Conservation (phyloP, 805 yeast genomes). For the Candida coquimbonensis region DNA sequence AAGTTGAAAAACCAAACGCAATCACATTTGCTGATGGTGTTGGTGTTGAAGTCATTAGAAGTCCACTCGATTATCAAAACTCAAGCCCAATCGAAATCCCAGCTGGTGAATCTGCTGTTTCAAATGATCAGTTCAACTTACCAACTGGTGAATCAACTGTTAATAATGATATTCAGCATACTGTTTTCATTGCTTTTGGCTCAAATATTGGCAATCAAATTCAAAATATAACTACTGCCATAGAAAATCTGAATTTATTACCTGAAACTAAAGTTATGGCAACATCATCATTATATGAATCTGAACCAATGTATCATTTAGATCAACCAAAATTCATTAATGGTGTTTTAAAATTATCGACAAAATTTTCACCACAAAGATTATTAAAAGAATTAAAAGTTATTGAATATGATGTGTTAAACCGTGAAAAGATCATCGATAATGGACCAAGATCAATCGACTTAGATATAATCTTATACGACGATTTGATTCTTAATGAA, state of each 20-base stretch:
- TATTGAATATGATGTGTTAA: slow-evolving; percentile 68
- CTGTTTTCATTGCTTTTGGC: slow-evolving; percentile 81
- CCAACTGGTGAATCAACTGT: slow-evolving; percentile 6
- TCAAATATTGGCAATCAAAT: slow-evolving; percentile 75
- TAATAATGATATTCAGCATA: slow-evolving; percentile 28
- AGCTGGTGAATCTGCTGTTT: not conserved
- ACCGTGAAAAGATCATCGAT: slow-evolving; percentile 69
- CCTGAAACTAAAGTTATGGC: slow-evolving; percentile 35
- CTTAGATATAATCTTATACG: slow-evolving; percentile 72
- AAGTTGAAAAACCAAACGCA: slow-evolving; percentile 83
- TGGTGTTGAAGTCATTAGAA: slow-evolving; percentile 68
- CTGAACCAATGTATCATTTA: slow-evolving; percentile 85
- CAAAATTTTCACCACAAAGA: slow-evolving; percentile 56
- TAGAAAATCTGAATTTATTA: slow-evolving; percentile 36
- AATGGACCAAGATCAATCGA: slow-evolving; percentile 94
- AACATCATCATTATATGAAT: slow-evolving; percentile 75
- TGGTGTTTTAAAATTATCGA: slow-evolving; percentile 68
- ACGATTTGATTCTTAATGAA: slow-evolving; percentile 43
- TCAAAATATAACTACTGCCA: slow-evolving; percentile 50
- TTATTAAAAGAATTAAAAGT: slow-evolving; percentile 56
- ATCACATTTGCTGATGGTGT: slow-evolving; percentile 83
- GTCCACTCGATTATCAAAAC: slow-evolving; percentile 32
- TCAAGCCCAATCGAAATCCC: slow-evolving; percentile 12
- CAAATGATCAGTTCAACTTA: slow-evolving; percentile 8
- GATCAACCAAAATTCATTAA: slow-evolving; percentile 80